Percentiles rank a stretch among this genome's conserved stretches.
Evolutionary conservation across 768 basidiomycete species (phyloP).

Genomic region (Candolleomyces efflorescens): DNA sequence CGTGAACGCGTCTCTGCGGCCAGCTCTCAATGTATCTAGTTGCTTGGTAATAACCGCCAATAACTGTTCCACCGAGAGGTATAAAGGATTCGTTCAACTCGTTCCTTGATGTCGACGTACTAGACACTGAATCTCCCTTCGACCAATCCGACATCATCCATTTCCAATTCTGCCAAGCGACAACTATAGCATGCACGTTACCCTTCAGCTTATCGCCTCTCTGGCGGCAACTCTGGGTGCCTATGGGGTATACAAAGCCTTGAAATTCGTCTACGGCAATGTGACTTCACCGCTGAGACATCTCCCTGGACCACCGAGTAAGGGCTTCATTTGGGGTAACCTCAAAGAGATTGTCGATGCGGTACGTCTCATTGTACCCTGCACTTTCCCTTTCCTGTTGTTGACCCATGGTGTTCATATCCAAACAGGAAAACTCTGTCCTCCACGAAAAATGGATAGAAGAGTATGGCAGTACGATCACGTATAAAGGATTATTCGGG

Average conservation of each 20-base stretch:
- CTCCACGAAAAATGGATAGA: constrained; percentile 39
- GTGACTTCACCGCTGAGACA: constrained; percentile 38
- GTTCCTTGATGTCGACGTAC: too few species aligned
- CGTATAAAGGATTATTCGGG: constrained; percentile 38
- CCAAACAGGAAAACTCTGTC: constrained; percentile 24
- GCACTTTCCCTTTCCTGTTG: too few species aligned
- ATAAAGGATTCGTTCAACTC: too few species aligned
- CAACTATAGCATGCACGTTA: background rate
- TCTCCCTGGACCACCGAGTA: constrained; percentile 46
- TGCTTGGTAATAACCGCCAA: too few species aligned
- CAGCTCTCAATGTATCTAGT: too few species aligned
- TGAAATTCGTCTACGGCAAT: constrained; percentile 24
- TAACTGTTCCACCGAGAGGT: too few species aligned
- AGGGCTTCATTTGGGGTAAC: constrained; percentile 46
- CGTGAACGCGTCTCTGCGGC: too few species aligned
- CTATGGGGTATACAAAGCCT: constrained; percentile 29
- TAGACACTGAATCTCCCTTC: too few species aligned
- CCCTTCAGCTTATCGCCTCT: constrained; percentile 16
- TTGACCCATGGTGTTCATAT: too few species aligned
- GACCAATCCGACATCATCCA: too few species aligned
- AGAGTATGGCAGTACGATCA: constrained; percentile 44
- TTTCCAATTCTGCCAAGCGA: background rate
- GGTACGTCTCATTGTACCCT: constrained; percentile 28
- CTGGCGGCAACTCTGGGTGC: constrained; percentile 16
- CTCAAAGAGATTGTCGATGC: constrained; percentile 38